Percentiles rank a stretch among this genome's conserved stretches.
Evolutionary conservation across 2,329 filamentous ascomycete genomes (phyloP).

Genomic region (Penicillium decumbens): DNA sequence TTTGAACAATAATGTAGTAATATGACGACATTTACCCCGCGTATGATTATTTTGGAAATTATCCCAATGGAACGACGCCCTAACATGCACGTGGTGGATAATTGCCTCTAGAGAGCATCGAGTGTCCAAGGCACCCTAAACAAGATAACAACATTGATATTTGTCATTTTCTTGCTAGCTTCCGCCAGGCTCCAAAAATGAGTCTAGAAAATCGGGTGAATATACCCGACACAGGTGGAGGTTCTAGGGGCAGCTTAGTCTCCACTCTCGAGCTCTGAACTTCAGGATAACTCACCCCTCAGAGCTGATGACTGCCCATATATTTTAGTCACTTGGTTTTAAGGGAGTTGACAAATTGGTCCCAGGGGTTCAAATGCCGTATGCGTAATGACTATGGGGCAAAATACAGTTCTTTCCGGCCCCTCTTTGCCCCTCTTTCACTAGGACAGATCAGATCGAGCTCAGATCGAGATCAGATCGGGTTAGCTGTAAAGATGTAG

Average conservation of each 20-base stretch:
- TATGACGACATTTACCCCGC: no score
- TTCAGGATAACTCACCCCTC: background rate
- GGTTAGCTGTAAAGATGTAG: background rate
- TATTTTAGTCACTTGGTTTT: background rate
- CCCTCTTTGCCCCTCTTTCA: conserved; percentile 1
- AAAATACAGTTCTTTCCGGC: background rate
- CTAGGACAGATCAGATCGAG: conserved; percentile 4
- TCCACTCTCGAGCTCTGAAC: background rate
- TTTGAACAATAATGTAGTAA: background rate
- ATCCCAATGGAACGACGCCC: background rate
- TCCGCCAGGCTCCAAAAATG: background rate
- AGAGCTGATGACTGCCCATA: background rate
- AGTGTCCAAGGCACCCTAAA: background rate
- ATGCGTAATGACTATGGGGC: background rate
- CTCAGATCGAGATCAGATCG: conserved; percentile 5
- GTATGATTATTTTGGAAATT: no score
- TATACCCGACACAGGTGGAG: background rate
- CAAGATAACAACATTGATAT: background rate
- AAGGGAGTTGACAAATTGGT: background rate
- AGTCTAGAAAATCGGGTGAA: background rate
- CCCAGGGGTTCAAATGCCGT: background rate
- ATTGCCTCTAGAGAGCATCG: background rate
- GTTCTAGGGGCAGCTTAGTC: background rate
- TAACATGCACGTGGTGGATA: background rate
- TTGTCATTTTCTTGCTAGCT: background rate